phyloP scores from a whole-genome alignment of 2,329 filamentous ascomycete species.

The Fusarium falciforme region DNA sequence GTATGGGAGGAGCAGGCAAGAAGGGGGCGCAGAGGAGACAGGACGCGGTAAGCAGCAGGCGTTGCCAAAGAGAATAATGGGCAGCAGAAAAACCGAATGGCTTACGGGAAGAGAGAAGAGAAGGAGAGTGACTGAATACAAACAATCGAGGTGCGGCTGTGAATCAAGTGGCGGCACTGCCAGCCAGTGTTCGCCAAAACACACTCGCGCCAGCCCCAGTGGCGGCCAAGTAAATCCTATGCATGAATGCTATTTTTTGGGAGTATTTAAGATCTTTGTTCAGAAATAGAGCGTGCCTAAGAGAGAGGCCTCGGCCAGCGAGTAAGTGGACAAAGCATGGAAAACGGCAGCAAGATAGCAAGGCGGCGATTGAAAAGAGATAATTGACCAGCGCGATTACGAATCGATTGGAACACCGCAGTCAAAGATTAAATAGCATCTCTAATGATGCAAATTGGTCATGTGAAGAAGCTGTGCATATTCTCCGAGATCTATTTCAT shows the following conservation, averaged over 20 bases:
- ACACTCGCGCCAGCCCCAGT: neutral
- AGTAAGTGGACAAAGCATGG: neutral
- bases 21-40: neutral
- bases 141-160: neutral
- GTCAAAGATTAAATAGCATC: too few relatives aligned
- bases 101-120: neutral
- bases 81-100: neutral
- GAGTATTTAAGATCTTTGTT: neutral
- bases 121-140: neutral
- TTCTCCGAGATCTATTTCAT: too few relatives aligned
- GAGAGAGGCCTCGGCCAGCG: neutral
- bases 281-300: neutral
- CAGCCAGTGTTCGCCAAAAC: neutral
- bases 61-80: neutral
- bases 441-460: too few relatives aligned
- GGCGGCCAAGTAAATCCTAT: neutral
- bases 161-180: neutral
- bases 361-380: rapidly evolving
- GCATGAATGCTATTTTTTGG: neutral
- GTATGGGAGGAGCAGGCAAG: neutral
- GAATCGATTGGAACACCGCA: neutral
- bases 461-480: too few relatives aligned
- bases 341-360: neutral
- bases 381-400: neutral
- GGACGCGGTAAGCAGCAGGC: neutral